phyloP scores from a whole-genome alignment of 2,329 filamentous ascomycete species.

The Colletotrichum graminicola region DNA sequence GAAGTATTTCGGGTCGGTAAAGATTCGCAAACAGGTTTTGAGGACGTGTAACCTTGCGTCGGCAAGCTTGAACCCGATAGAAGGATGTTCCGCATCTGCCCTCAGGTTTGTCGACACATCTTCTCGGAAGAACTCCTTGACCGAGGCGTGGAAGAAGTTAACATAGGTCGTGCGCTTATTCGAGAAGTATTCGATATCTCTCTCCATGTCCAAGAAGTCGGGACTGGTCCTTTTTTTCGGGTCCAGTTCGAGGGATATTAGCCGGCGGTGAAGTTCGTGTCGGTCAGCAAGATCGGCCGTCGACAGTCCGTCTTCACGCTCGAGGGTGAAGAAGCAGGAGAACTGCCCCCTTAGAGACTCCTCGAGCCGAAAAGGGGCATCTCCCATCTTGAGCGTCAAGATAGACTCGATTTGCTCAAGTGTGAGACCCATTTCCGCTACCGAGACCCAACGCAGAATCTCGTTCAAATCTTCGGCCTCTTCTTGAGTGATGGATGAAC shows the following conservation, averaged over 20 bases:
- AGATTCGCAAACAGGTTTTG: slow-evolving; percentile 55
- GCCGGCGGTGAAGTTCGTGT: slow-evolving; percentile 49
- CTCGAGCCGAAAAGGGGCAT: slow-evolving; percentile 56
- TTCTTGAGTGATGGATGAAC: slow-evolving; percentile 53
- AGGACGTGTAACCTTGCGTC: slow-evolving; percentile 54
- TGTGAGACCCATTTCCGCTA: slow-evolving; percentile 57
- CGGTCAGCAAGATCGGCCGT: slow-evolving; percentile 57
- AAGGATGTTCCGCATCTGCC: slow-evolving; percentile 35
- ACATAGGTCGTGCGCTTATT: slow-evolving; percentile 56
- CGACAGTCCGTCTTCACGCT: slow-evolving; percentile 58
- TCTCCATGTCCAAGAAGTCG: slow-evolving; percentile 49
- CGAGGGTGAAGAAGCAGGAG: slow-evolving; percentile 60
- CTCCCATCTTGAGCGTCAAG: slow-evolving; percentile 57
- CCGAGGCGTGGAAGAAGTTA: slow-evolving; percentile 56
- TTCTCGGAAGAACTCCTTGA: slow-evolving; percentile 55
- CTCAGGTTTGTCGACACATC: slow-evolving; percentile 46
- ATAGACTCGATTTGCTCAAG: slow-evolving; percentile 59
- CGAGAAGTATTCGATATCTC: slow-evolving; percentile 56
- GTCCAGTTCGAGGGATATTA: slow-evolving; percentile 13
- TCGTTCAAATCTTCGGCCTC: slow-evolving; percentile 60
- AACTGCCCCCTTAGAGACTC: slow-evolving; percentile 59
- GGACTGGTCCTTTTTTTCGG: slow-evolving; percentile 42
- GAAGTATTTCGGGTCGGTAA: slow-evolving; percentile 48
- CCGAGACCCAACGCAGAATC: slow-evolving; percentile 60
- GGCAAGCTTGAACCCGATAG: slow-evolving; percentile 52